A percentile compares a stretch with the other conserved stretches of the same genome.
Conservation (phyloP, 2,329 filamentous ascomycete species). For the Aspergillus felis region DNA sequence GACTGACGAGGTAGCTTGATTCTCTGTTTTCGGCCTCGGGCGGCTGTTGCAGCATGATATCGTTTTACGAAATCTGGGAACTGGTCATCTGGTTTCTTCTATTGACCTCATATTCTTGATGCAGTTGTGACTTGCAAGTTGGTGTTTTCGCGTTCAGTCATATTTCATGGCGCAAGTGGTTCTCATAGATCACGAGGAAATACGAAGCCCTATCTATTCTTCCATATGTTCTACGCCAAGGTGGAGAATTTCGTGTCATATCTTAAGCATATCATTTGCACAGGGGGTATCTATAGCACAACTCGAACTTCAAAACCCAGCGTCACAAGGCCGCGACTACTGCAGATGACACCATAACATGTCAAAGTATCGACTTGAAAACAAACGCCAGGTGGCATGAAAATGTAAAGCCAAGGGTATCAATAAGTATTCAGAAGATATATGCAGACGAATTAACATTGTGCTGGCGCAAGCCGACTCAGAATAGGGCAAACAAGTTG, state of each 20-base stretch:
- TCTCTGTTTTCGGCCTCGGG: no score
- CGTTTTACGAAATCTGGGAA: neutral
- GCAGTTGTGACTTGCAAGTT: neutral
- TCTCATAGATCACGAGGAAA: neutral
- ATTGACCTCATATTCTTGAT: neutral
- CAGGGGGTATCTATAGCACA: conserved; percentile 18
- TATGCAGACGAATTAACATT: neutral
- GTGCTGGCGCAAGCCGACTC: neutral
- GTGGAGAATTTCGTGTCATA: no score
- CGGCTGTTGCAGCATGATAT: neutral
- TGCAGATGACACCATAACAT: conserved; percentile 1
- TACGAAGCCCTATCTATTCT: neutral
- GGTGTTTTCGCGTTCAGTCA: neutral
- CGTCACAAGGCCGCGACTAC: neutral
- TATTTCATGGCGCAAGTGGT: neutral
- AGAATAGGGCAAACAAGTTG: neutral
- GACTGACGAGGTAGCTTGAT: neutral
- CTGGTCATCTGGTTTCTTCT: neutral
- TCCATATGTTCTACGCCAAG: neutral
- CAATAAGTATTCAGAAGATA: neutral
- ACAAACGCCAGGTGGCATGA: neutral
- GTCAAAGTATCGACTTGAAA: neutral
- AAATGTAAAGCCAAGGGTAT: neutral
- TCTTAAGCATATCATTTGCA: conserved; percentile 7
- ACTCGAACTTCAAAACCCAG: conserved; percentile 2